phyloP scores from a whole-genome alignment of 176 grass and related monocot genomes.

The Oryza meyeriana region DNA sequence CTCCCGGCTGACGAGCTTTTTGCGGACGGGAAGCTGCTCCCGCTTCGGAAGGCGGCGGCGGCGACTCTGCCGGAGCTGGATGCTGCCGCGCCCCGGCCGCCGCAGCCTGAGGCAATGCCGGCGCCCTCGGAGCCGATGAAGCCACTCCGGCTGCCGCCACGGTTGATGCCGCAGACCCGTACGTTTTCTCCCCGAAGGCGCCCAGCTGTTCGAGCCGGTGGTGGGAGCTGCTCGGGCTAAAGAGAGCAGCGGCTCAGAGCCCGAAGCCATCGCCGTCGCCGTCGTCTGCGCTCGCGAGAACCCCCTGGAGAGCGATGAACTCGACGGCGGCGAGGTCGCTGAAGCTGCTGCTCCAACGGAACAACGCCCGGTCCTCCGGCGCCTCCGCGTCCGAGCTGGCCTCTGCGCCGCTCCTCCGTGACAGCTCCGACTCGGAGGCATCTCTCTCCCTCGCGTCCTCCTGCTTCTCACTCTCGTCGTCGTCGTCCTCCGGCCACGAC shows the following conservation, averaged over 20 bases:
- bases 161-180: constrained; percentile 35
- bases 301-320: constrained; percentile 1
- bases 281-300: not conserved
- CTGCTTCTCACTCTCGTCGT: constrained; percentile 75
- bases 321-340: constrained; percentile 44
- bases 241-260: constrained; percentile 32
- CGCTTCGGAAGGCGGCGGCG: constrained; percentile 35
- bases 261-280: constrained; percentile 28
- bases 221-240: constrained; percentile 81
- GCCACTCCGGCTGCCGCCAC: constrained; percentile 25
- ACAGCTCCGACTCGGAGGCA: constrained; percentile 73
- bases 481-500: constrained; percentile 64
- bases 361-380: constrained; percentile 28
- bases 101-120: not conserved
- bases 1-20: constrained; percentile 89
- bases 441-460: constrained; percentile 64
- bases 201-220: constrained; percentile 90
- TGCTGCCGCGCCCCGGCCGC: not conserved
- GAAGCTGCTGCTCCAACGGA: constrained; percentile 74
- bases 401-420: constrained; percentile 63
- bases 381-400: constrained; percentile 37
- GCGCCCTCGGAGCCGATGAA: constrained; percentile 36
- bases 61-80: not conserved
- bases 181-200: constrained; percentile 90
- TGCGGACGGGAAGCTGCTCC: constrained; percentile 83